Percentiles rank a stretch among this genome's conserved stretches.
Evolutionary conservation across 2,329 filamentous ascomycete species (phyloP).

Genomic region (Colletotrichum musicola): DNA sequence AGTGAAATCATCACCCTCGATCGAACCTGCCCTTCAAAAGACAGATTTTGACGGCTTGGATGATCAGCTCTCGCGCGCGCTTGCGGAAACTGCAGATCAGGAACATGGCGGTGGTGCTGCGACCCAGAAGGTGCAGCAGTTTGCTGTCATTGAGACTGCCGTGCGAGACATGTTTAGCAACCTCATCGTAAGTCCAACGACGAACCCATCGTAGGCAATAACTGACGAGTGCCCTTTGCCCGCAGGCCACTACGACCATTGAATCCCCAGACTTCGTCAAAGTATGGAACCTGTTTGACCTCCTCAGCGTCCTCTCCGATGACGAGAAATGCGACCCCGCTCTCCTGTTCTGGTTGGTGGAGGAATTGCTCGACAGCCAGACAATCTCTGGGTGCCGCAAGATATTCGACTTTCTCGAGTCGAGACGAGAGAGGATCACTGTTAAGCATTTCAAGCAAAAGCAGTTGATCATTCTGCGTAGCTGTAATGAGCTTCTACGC

Average conservation of each 20-base stretch:
- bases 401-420: slow-evolving; percentile 96
- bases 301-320: slow-evolving; percentile 90
- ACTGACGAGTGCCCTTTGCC: slow-evolving; percentile 21
- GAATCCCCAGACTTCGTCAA: slow-evolving; percentile 82
- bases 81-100: slow-evolving; percentile 44
- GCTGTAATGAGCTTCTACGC: slow-evolving; percentile 94
- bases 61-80: slow-evolving; percentile 55
- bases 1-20: slow-evolving; percentile 69
- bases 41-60: slow-evolving; percentile 69
- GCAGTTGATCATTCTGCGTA: slow-evolving; percentile 88
- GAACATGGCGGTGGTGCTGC: slow-evolving; percentile 44
- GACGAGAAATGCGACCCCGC: slow-evolving; percentile 82
- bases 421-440: slow-evolving; percentile 88
- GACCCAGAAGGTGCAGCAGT: slow-evolving; percentile 64
- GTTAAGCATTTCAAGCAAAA: slow-evolving; percentile 85
- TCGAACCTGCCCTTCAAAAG: slow-evolving; percentile 83
- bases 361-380: slow-evolving; percentile 96
- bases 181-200: slow-evolving; percentile 72
- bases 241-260: slow-evolving; percentile 79
- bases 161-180: slow-evolving; percentile 84
- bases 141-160: slow-evolving; percentile 84
- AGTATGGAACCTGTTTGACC: slow-evolving; percentile 94
- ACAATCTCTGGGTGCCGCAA: slow-evolving; percentile 91
- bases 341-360: slow-evolving; percentile 89
- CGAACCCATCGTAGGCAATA: background rate